A percentile compares a stretch with the other conserved stretches of the same genome.
Conservation (phyloP, 2,329 filamentous ascomycete species). For the Neofusicoccum sp. region DNA sequence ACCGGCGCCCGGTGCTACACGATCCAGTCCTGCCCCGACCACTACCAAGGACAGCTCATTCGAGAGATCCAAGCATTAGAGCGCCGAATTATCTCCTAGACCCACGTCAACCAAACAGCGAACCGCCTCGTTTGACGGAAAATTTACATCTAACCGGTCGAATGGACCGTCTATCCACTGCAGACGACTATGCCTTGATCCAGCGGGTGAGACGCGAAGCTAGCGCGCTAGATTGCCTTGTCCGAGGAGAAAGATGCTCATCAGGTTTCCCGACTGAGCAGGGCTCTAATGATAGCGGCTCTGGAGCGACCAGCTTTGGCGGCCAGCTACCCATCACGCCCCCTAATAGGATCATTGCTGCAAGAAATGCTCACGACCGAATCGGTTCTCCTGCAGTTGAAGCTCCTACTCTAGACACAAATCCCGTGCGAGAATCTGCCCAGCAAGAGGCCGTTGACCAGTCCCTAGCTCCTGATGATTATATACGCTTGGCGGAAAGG, state of each 20-base stretch:
- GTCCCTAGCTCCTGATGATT: too few relatives aligned
- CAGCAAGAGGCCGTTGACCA: too few relatives aligned
- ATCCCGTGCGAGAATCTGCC: too few relatives aligned
- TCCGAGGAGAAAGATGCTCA: neutral
- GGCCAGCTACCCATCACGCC: too few relatives aligned
- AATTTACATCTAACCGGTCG: neutral
- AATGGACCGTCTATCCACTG: neutral
- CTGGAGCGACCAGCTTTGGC: too few relatives aligned
- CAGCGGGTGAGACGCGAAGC: neutral
- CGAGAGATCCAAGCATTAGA: neutral
- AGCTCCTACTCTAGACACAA: too few relatives aligned
- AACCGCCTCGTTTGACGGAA: neutral
- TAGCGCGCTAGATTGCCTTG: neutral
- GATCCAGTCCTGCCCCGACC: neutral
- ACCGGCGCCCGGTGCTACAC: neutral
- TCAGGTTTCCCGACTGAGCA: too few relatives aligned
- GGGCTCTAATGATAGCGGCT: too few relatives aligned
- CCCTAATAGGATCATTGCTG: too few relatives aligned
- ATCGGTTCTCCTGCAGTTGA: too few relatives aligned
- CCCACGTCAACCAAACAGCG: too few relatives aligned
- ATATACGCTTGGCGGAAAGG: neutral
- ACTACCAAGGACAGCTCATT: neutral
- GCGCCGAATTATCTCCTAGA: neutral
- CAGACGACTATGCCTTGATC: neutral
- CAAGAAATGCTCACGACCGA: too few relatives aligned